Base-by-base conservation (phyloP, 2,329 filamentous ascomycete species). In the Magnaporthiopsis incrustans region DNA sequence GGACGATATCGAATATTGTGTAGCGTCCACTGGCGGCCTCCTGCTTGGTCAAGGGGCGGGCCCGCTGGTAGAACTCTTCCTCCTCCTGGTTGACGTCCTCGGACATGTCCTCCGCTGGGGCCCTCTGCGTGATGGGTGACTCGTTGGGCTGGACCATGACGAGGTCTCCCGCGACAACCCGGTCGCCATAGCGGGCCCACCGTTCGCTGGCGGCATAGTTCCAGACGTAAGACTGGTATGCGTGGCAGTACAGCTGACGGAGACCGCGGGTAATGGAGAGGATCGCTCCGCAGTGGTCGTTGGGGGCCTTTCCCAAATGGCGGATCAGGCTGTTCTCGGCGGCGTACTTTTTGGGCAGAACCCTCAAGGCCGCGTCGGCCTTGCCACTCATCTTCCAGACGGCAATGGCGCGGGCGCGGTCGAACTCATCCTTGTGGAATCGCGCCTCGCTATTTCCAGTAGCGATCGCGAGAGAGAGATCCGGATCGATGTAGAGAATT, bases 191-290 rank as follows among this genome's bases (percentile, higher is more conserved):
- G 3, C 85, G 78, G 57, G 87, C 84, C 89, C 92, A 96, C 60
- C 95, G 89, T 69, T 89, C 86, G 68, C 90, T 92, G 1, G 87
- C 91, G 15, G 87, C 90, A 68, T 87, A 85, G 77, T 99, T 99
- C 94, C 94, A 99, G 11, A 99, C 88, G 53, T 92, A 85, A 7
- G 91, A 96, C 75, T 99, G 95, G 76, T 97, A 98, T 6, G 95
- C 94, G 74, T 99, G 95, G 22, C 97, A 88, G 73, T 98, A 99
- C 90, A 99, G 97, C 65, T 92, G 85, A 58, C 92, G 86, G 70
- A 98, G 81, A 61, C 90, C 91, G 25, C 93, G 85, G 30, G 89
- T 90, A 67, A 99, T 93, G 63, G 84, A 83, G 72, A 89, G 84
- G 62, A 99, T 77, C 0, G 95, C 92, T 30, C 93, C 93, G 66